phyloP scores from a whole-genome alignment of 495 filamentous ascomycete genomes.

The Chaetomium fimeti region DNA sequence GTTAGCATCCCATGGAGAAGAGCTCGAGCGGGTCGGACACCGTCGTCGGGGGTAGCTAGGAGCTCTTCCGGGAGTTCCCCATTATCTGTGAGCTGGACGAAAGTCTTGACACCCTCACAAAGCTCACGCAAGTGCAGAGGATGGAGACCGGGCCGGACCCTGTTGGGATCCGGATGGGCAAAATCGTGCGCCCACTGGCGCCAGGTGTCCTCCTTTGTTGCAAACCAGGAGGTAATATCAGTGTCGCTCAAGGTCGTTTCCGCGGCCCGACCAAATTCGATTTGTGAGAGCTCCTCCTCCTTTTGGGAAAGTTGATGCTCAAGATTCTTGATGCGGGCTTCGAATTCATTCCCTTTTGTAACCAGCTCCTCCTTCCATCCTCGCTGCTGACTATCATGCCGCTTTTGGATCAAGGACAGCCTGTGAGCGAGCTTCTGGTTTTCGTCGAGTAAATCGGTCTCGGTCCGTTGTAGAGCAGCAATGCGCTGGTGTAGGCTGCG shows the following conservation, averaged over 20 bases:
- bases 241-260: conserved; percentile 7
- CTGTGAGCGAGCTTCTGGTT: conserved; percentile 22
- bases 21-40: not conserved
- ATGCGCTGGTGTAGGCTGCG: conserved; percentile 30
- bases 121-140: conserved; percentile 25
- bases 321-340: conserved; percentile 23
- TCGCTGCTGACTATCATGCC: conserved; percentile 14
- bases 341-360: conserved; percentile 12
- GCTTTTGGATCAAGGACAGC: conserved; percentile 11
- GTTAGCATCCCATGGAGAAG: conserved; percentile 29
- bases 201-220: conserved; percentile 10
- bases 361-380: conserved; percentile 25
- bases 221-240: conserved; percentile 15
- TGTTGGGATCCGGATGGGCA: conserved; percentile 19
- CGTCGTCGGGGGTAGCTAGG: not conserved
- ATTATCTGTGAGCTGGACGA: conserved; percentile 24
- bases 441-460: conserved; percentile 24
- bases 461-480: conserved; percentile 26
- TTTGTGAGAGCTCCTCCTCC: conserved; percentile 18
- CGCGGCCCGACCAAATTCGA: not conserved
- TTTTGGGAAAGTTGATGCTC: conserved; percentile 13
- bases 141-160: conserved; percentile 22
- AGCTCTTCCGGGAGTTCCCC: conserved; percentile 22
- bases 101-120: conserved; percentile 23
- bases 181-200: conserved; percentile 18